Evolutionary conservation across 208 protist genomes (phyloP).

Genomic region (Crithidia expoeki): DNA sequence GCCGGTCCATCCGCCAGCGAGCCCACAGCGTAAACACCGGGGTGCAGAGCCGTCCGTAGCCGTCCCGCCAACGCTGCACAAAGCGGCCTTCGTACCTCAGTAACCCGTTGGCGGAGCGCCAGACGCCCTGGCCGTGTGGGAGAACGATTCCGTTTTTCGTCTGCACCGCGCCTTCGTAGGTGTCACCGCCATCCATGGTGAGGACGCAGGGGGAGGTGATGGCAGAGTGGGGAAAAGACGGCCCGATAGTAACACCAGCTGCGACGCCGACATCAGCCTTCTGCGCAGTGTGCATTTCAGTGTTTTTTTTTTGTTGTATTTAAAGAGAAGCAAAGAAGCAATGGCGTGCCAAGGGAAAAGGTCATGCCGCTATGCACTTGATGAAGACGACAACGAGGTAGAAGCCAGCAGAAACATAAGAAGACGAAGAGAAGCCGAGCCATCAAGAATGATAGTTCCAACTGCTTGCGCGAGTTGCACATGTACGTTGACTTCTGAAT

Average conservation of each 20-base stretch:
- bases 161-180: slow-evolving; percentile 60
- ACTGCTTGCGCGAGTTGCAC: too few relatives aligned
- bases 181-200: slow-evolving; percentile 58
- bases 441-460: too few relatives aligned
- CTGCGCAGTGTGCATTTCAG: neutral
- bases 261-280: neutral
- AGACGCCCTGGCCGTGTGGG: slow-evolving; percentile 71
- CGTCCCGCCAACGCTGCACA: slow-evolving; percentile 67
- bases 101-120: slow-evolving; percentile 44
- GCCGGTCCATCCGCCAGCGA: slow-evolving; percentile 76
- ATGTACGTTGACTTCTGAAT: too few relatives aligned
- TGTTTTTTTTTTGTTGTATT: neutral
- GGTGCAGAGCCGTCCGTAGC: slow-evolving; percentile 64
- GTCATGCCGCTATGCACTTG: too few relatives aligned
- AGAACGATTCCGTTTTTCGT: slow-evolving; percentile 37
- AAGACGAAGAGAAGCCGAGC: too few relatives aligned
- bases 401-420: too few relatives aligned
- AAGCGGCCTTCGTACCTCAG: slow-evolving; percentile 76
- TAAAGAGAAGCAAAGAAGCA: too few relatives aligned
- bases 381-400: too few relatives aligned
- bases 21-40: slow-evolving; percentile 65
- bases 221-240: neutral
- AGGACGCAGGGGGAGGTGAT: slow-evolving; percentile 16
- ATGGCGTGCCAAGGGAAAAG: too few relatives aligned
- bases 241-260: neutral